Percentiles rank a stretch among this genome's conserved stretches.
phyloP scores from a whole-genome alignment of 2,329 filamentous ascomycete species.

The Zymoseptoria brevis region DNA sequence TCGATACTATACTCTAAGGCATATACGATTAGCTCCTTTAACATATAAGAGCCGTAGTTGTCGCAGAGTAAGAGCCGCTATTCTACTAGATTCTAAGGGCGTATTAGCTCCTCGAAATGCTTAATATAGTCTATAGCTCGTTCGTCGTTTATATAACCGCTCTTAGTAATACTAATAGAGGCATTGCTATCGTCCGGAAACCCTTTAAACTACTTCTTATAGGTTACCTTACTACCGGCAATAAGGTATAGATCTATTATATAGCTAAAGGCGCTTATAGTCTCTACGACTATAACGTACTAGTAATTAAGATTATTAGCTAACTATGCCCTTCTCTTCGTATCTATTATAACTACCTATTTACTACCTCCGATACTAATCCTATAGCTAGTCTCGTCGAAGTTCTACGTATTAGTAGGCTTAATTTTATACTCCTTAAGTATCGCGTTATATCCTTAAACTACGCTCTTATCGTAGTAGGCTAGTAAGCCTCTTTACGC shows the following conservation, averaged over 20 bases:
- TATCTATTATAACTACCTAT: slow-evolving; percentile 1
- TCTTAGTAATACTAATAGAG: not conserved
- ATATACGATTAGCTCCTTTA: not conserved
- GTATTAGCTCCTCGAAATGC: not conserved
- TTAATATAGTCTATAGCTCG: not conserved
- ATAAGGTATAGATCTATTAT: not conserved
- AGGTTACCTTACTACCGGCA: not conserved
- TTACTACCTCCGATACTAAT: not conserved
- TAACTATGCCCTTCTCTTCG: not conserved
- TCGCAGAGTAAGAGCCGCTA: not conserved
- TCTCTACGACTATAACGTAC: not conserved
- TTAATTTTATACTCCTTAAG: not conserved
- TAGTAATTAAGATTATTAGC: not conserved
- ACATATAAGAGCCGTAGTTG: not conserved
- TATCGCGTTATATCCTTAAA: not conserved
- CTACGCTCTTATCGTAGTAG: not conserved
- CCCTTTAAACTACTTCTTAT: not conserved
- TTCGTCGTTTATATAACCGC: not conserved
- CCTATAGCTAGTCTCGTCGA: not conserved
- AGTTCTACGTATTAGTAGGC: not conserved
- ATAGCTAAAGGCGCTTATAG: not conserved
- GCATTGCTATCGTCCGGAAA: not conserved
- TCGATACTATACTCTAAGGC: not conserved
- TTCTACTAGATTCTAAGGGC: not conserved
- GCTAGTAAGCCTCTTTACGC: slow-evolving; percentile 1